Percentiles rank a stretch among this genome's conserved stretches.
Evolutionary conservation across 495 filamentous ascomycete genomes (phyloP).

Genomic region (Neurospora sp.): DNA sequence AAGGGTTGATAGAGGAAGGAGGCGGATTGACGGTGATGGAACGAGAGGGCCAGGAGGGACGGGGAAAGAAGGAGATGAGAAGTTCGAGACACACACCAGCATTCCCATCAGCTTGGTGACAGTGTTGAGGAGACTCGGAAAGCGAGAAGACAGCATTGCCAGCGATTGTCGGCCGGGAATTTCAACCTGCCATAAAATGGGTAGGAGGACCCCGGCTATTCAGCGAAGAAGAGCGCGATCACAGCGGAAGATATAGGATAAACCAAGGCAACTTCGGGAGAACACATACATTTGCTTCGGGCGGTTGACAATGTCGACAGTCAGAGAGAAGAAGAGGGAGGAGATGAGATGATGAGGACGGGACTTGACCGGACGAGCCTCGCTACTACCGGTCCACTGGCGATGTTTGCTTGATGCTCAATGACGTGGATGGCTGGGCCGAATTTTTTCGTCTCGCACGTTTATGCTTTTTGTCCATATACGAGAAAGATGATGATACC

Average conservation of each 20-base stretch:
- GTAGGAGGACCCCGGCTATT: background rate
- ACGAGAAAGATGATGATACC: slow-evolving; percentile 1
- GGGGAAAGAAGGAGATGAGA: background rate
- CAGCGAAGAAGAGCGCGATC: background rate
- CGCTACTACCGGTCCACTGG: background rate
- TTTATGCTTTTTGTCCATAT: background rate
- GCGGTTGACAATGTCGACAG: background rate
- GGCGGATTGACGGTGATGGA: background rate
- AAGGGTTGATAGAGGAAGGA: background rate
- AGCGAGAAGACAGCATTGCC: background rate
- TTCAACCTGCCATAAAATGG: background rate
- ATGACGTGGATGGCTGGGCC: background rate
- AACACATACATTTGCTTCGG: background rate
- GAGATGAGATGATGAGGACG: background rate
- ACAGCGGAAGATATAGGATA: background rate
- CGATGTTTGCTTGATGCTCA: background rate
- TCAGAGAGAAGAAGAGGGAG: background rate
- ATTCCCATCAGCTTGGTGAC: background rate
- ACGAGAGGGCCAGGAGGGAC: background rate
- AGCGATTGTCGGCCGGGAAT: background rate
- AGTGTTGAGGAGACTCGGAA: background rate
- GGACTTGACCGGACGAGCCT: background rate
- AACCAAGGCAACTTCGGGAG: background rate
- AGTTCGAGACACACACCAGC: background rate
- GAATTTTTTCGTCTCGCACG: background rate